Percentiles rank a stretch among this genome's conserved stretches.
Evolutionary conservation across 2,329 filamentous ascomycete genomes (phyloP).

Genomic region (Bisporella sp.): DNA sequence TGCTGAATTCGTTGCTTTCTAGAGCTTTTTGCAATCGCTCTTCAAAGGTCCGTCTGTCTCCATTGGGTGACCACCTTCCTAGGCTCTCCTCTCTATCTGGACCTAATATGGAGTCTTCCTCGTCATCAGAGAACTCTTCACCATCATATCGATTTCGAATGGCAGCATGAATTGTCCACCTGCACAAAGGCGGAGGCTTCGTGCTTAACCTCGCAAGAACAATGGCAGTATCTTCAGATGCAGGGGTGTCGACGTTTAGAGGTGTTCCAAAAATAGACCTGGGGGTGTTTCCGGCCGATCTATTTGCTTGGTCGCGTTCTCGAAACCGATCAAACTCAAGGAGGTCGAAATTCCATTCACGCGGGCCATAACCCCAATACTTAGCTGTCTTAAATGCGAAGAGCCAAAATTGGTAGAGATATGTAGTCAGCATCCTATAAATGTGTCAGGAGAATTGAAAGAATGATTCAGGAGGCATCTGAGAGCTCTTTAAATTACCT

Average conservation of each 20-base stretch:
- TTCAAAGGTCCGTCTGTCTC: neutral
- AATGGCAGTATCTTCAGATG: neutral
- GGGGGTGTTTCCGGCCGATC: neutral
- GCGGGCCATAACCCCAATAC: conserved; percentile 2
- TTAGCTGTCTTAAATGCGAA: conserved; percentile 6
- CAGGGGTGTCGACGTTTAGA: neutral
- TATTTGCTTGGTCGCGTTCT: neutral
- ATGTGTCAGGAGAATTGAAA: neutral
- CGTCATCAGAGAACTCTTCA: neutral
- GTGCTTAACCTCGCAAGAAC: neutral
- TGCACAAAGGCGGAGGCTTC: conserved; percentile 1
- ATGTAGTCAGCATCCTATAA: neutral
- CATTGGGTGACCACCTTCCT: neutral
- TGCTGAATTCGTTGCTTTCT: conserved; percentile 10
- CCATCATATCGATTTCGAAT: neutral
- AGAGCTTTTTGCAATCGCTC: conserved; percentile 1
- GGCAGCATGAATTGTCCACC: conserved; percentile 7
- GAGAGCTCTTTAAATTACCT: neutral
- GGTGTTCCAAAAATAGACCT: neutral
- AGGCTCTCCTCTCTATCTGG: neutral
- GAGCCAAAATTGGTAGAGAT: conserved; percentile 5
- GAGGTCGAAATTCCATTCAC: neutral
- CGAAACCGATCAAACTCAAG: conserved; percentile 6
- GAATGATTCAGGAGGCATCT: neutral
- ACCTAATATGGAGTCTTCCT: neutral